These are phyloP conservation scores for Moringa oleifera DNA, from an alignment of 345 rosid species.

Conservation along the genomic window DNA sequence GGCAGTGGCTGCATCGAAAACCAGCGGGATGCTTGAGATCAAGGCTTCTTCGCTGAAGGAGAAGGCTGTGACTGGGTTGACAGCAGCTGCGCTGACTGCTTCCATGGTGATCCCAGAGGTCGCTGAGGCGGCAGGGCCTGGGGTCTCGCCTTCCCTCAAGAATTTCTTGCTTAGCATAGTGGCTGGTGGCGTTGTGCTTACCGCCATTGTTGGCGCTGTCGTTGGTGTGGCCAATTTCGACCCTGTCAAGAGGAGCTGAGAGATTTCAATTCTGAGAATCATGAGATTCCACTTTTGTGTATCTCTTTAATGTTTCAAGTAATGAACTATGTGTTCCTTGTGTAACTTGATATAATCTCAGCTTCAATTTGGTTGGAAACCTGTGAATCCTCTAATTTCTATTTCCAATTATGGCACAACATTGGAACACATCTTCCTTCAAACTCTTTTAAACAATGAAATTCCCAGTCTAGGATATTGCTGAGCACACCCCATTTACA, in stretches of 20 bases:
- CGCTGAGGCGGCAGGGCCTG: slow-evolving; percentile 74
- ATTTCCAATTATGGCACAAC: neutral
- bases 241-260: slow-evolving; percentile 65
- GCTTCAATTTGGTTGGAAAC: neutral
- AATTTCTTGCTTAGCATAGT: slow-evolving; percentile 88
- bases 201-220: slow-evolving; percentile 55
- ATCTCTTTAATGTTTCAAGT: slow-evolving; percentile 2
- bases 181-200: slow-evolving; percentile 68
- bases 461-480: neutral
- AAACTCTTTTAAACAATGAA: neutral
- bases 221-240: slow-evolving; percentile 70
- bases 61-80: slow-evolving; percentile 64
- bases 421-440: neutral
- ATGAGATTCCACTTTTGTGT: slow-evolving; percentile 8
- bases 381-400: neutral
- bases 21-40: slow-evolving; percentile 31
- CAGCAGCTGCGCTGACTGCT: slow-evolving; percentile 70
- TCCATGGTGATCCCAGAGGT: slow-evolving; percentile 73
- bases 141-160: slow-evolving; percentile 74
- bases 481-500: too few relatives aligned
- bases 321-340: slow-evolving; percentile 14
- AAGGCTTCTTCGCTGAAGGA: slow-evolving; percentile 64
- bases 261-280: neutral
- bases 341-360: neutral
- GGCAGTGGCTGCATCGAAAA: slow-evolving; percentile 20